Conservation (phyloP, 805 yeast species). For the Kluyveromyces dobzhanskii region DNA sequence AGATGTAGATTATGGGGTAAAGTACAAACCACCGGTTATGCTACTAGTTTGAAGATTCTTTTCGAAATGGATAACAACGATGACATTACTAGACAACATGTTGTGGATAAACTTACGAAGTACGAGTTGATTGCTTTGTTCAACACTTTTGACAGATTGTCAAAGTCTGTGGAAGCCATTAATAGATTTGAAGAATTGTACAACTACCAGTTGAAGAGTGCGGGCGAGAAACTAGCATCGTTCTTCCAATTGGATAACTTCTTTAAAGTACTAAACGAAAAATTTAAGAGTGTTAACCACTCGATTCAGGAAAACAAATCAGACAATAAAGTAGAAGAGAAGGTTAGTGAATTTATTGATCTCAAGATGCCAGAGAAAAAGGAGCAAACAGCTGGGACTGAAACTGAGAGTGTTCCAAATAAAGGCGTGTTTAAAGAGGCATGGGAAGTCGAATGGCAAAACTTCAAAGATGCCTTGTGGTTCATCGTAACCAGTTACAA, state of each 20-base stretch:
- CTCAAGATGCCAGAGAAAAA: conserved; percentile 19
- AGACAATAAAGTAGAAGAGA: neutral
- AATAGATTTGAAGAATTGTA: conserved; percentile 59
- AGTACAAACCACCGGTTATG: conserved; percentile 94
- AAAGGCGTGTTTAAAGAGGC: conserved; percentile 30
- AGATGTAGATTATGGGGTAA: conserved; percentile 98
- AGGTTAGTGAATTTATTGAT: conserved; percentile 16
- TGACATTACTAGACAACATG: conserved; percentile 36
- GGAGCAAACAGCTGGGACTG: conserved; percentile 4
- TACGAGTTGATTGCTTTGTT: conserved; percentile 84
- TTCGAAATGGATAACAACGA: conserved; percentile 58
- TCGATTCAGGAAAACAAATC: conserved; percentile 1
- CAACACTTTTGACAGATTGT: conserved; percentile 86
- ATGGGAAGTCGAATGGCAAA: conserved; percentile 42
- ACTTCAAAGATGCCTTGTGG: conserved; percentile 49
- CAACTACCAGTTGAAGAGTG: conserved; percentile 22
- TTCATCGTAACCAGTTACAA: conserved; percentile 62
- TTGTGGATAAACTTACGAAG: conserved; percentile 54
- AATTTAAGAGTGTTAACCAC: neutral
- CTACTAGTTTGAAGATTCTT: conserved; percentile 85
- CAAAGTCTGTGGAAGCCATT: conserved; percentile 73
- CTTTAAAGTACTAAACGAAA: conserved; percentile 19
- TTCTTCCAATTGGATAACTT: conserved; percentile 27
- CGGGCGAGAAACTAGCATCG: conserved; percentile 14
- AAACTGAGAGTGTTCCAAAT: conserved; percentile 1